Base-by-base conservation (phyloP, 352 stramenopile species). In the Globisporangium uncinulatum region DNA sequence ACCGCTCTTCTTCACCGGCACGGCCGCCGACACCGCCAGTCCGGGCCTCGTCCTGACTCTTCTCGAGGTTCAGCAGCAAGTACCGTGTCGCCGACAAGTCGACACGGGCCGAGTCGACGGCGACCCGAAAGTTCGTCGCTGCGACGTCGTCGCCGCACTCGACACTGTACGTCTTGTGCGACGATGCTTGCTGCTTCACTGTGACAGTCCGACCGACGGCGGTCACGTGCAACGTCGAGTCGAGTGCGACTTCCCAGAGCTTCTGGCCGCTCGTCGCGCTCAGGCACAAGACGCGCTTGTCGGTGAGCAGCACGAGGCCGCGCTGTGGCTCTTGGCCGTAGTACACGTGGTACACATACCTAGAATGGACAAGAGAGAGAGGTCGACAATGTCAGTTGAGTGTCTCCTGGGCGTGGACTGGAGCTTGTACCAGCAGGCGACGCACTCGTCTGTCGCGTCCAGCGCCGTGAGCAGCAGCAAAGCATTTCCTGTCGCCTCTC, bases 261-360 rank as follows among this genome's bases (percentile, higher is more conserved):
- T 86, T 88, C 45, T 91, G 79, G 4, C 84, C 82, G 21, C 78
- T 94, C 44, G 73, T 79, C 8, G 75, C 73, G 21, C 77, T 89
- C 37, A 94, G 63, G 55, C 84, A 94, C 42, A 88, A 71, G 14
- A 94, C 71, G 6, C 84, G 82, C 63, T 94, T 94, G 59, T 94
- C 81, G 3, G 84, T 94, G 31, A 94, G 77, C 61, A 94, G 57
- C 34, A 94, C 62, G 21, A 94, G 69, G 0, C 83, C 83, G 1
- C 79, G 79, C 37, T 79, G 70, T 1, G 74, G 66, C 20, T 89
- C 79, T 5, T 86, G 68, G 10, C 80, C 80, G 51, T 90, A 90
- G 61, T 92, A 83, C 13, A 92, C 69, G 56, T 94, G 84, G 61
- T 84, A 94, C 21, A 94, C 79, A 53, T 92, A 92, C 54, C 82